These are phyloP conservation scores for Ustilago vetiveriae DNA, from an alignment of 1,284 basidiomycete genomes.

Conservation along the genomic window DNA sequence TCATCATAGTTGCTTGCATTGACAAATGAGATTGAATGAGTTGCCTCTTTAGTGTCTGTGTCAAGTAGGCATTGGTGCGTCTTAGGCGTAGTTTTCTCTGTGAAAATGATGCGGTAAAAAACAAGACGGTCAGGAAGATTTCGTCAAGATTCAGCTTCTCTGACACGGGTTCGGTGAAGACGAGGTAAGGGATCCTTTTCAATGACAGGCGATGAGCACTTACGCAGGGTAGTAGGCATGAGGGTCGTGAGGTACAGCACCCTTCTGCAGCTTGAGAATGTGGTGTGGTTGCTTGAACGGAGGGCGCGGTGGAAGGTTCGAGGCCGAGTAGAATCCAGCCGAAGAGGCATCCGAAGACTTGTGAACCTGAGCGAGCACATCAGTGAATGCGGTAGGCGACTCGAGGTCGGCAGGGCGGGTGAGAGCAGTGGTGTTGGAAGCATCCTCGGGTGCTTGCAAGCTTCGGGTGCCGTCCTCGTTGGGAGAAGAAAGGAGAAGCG, in stretches of 20 bases:
- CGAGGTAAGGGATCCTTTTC: no score
- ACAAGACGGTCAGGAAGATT: constrained; percentile 3
- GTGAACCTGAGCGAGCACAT: constrained; percentile 64
- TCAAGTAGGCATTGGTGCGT: no score
- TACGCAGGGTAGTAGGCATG: constrained; percentile 64
- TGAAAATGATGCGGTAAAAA: background rate
- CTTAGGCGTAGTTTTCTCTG: constrained; percentile 53
- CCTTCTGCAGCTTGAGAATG: constrained; percentile 63
- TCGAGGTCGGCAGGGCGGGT: constrained; percentile 60
- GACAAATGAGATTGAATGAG: background rate
- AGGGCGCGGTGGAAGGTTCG: constrained; percentile 62
- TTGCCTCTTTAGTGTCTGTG: no score
- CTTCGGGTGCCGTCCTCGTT: constrained; percentile 69
- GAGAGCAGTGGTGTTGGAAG: constrained; percentile 55
- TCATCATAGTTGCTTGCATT: no score
- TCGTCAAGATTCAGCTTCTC: no score
- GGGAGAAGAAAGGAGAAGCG: constrained; percentile 83
- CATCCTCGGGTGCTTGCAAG: constrained; percentile 56
- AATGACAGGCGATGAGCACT: constrained; percentile 9
- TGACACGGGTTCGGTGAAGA: no score
- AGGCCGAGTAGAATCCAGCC: constrained; percentile 51
- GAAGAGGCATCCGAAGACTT: constrained; percentile 37
- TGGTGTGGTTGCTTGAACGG: constrained; percentile 63
- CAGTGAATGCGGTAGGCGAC: constrained; percentile 64
- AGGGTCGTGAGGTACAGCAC: constrained; percentile 62